A percentile compares a stretch with the other conserved stretches of the same genome.
phyloP scores from a whole-genome alignment of 495 filamentous ascomycete species.

The Amniculicola lignicola region DNA sequence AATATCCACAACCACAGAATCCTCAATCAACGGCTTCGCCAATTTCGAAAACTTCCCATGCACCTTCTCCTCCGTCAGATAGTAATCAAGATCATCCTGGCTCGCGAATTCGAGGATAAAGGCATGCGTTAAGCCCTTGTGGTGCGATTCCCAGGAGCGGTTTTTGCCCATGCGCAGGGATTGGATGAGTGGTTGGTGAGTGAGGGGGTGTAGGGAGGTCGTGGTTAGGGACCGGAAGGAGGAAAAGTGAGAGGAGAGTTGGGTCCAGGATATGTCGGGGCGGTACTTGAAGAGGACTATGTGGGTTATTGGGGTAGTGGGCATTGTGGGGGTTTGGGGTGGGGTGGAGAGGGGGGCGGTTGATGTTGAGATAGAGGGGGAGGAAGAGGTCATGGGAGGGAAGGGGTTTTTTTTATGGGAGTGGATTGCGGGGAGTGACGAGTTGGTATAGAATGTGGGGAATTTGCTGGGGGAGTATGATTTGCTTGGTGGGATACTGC shows the following conservation, averaged over 20 bases:
- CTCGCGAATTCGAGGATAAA: conserved; percentile 35
- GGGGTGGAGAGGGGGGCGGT: not conserved
- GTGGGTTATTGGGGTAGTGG: conserved; percentile 21
- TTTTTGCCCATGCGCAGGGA: conserved; percentile 31
- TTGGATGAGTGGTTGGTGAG: conserved; percentile 28
- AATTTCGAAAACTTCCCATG: conserved; percentile 24
- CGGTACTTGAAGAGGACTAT: conserved; percentile 33
- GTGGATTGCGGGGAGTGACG: not conserved
- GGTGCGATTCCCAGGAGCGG: conserved; percentile 29
- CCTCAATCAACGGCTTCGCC: conserved; percentile 20
- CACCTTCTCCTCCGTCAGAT: conserved; percentile 30
- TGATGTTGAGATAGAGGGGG: not conserved
- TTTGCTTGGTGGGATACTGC: no score
- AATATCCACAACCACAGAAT: conserved; percentile 16
- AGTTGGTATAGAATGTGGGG: not conserved
- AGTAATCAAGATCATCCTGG: conserved; percentile 34
- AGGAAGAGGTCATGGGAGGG: not conserved
- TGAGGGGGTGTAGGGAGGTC: conserved; percentile 17
- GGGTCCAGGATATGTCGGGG: conserved; percentile 22
- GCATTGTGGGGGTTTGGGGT: not conserved
- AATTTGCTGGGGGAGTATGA: not conserved
- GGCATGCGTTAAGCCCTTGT: conserved; percentile 34
- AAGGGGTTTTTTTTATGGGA: not conserved
- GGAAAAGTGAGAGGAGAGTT: conserved; percentile 26
- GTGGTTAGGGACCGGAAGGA: conserved; percentile 20